Evolutionary conservation across 2,329 filamentous ascomycete species (phyloP).

Genomic region (Pezicula radicicola): DNA sequence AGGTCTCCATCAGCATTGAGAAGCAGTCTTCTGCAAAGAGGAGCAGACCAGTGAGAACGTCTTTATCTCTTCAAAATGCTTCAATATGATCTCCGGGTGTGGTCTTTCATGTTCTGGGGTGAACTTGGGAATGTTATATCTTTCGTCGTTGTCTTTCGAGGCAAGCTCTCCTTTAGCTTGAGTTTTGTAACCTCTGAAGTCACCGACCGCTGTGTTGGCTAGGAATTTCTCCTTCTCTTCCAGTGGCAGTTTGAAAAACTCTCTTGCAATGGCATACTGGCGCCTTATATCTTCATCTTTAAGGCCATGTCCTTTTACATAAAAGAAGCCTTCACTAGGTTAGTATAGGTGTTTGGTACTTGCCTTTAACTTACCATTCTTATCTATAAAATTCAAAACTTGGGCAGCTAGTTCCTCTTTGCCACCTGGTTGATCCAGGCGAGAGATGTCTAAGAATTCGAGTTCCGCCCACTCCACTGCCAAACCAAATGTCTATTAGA

Average conservation of each 20-base stretch:
- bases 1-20: too few relatives aligned
- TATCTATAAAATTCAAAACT: background rate
- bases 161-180: background rate
- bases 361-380: too few relatives aligned
- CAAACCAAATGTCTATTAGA: too few relatives aligned
- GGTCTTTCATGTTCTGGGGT: slow-evolving; percentile 37
- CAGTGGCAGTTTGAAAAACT: slow-evolving; percentile 51
- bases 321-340: slow-evolving; percentile 43
- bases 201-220: slow-evolving; percentile 39
- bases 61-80: slow-evolving; percentile 51
- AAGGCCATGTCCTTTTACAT: slow-evolving; percentile 57
- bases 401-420: too few relatives aligned
- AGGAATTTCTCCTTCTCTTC: slow-evolving; percentile 58
- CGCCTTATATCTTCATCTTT: slow-evolving; percentile 53
- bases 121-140: slow-evolving; percentile 58
- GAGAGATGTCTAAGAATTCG: too few relatives aligned
- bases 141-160: slow-evolving; percentile 48
- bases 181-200: slow-evolving; percentile 53
- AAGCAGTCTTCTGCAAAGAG: background rate
- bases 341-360: too few relatives aligned
- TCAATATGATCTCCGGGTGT: slow-evolving; percentile 44
- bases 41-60: slow-evolving; percentile 32
- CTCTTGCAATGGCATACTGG: slow-evolving; percentile 56
- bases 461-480: too few relatives aligned
- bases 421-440: too few relatives aligned